Evolutionary conservation across 495 filamentous ascomycete species (phyloP), one percentile per base, ranked within the genome.

Genomic region (Penicillium goetzii): DNA sequence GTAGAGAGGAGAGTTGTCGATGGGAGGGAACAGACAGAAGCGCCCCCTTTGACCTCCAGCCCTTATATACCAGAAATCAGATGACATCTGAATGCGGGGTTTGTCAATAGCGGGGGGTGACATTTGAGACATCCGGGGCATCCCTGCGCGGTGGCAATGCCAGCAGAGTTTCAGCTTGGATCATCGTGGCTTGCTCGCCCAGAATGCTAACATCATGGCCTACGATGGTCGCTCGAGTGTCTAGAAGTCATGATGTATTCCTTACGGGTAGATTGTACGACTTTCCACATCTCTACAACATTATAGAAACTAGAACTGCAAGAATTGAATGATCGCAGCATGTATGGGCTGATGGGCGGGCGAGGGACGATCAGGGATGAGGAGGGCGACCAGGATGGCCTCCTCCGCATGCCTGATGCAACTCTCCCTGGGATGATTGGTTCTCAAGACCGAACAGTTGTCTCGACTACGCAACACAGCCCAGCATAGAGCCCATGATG

Each of bases 71-170:
- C 17, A 12, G 34, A 28, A 25, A 60, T 72, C 68, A 73, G 65
- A 64, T 73, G 70, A 73, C 68, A 61, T 6, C 12, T 43, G 38
- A 60, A 66, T 68, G 70, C 70, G 70, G 70, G 70, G 59, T 61
- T 70, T 61, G 19, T 53, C 33, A 59, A 60, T 68, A 59, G 59
- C 58, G 55, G 64, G 59, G 30, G 41, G 70, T 66, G 63, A 72
- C 70, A 68, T 63, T 52, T 30, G 38, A 47, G 63, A 72, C 70
- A 68, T 65, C 58, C 36, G 43, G 53, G 62, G 30, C 59, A 69
- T 47, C 64, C 67, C 58, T 65, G 62, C 38, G 43, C 14, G 51
- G 58, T 62, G 63, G 59, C 63, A 34, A 58, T 4, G 23, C 26
- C 36, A 50, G 30, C n/a, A 66, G 50, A 62, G 59, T 66, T 66